Base-by-base conservation (phyloP, 2,329 filamentous ascomycete genomes). In the Coniochaeta sp. region DNA sequence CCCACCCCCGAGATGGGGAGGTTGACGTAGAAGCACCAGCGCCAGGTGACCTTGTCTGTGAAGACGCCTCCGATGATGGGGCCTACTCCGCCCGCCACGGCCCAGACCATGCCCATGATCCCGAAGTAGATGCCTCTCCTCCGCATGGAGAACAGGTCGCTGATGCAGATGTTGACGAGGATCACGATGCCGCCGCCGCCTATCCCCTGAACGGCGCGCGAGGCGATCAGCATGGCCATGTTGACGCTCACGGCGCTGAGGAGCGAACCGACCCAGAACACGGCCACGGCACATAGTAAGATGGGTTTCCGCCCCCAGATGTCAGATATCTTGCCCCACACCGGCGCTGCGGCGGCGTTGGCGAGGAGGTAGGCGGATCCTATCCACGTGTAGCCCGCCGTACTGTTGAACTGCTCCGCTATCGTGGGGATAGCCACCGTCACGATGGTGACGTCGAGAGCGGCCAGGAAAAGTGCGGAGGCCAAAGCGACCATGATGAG, bases 381-480 rank as follows among this genome's bases (percentile, higher is more conserved):
- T 54, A 92, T 86, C 89, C 87, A 91, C 13, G 83, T 82, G 67
- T 90, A 91, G 6, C 85, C 85, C 1, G 80, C 72, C 14, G 78
- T 80, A 27, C 81, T 85, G 47, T 78, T 62, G 32, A 89, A 76
- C 26, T 85, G 72, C 2, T 66, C 63, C 2, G 77, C 71, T 48
- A 86, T 85, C 8, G 78, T 78, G 0, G 83, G 83, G 6, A 85
- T 72, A 1, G 82, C 79, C 0, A 83, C 82, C 1, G 82, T 76
- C 27, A 85, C 71, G 58, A 83, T 83, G 14, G 80, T 83, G 4
- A 76, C 62, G 60, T 77, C 79, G 58, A 78, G 69, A 0, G 74
- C 71, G 3, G 71, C 64, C 6, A 77, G 66, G 54, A 76, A 73
- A 10, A 76, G 61, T 54, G 58, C 66, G n/a, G 58, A 63, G 58